A percentile compares a stretch with the other conserved stretches of the same genome.
phyloP scores from a whole-genome alignment of 352 stramenopile genomes.

The Halophytophthora batemanensis region DNA sequence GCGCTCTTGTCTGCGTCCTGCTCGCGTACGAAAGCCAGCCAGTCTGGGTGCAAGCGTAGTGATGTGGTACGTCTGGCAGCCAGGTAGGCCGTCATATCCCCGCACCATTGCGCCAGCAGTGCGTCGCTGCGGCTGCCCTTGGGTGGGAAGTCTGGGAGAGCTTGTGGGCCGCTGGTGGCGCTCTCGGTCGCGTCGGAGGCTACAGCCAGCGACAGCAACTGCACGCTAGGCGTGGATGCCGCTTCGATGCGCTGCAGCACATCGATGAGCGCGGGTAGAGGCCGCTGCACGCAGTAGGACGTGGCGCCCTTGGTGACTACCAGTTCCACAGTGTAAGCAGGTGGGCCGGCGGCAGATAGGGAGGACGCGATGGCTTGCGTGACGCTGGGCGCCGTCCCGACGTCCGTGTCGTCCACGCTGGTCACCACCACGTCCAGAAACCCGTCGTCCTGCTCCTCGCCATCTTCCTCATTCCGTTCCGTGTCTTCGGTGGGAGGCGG shows the following conservation, averaged over 20 bases:
- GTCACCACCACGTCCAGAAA: constrained; percentile 67
- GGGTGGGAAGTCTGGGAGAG: constrained; percentile 44
- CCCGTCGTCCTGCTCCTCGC: constrained; percentile 16
- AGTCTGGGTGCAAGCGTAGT: constrained; percentile 36
- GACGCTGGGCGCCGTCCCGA: constrained; percentile 25
- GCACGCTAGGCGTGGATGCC: neutral
- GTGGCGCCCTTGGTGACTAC: constrained; percentile 47
- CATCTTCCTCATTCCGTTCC: too few relatives aligned
- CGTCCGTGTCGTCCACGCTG: constrained; percentile 38
- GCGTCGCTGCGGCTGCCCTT: constrained; percentile 49
- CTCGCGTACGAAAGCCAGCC: constrained; percentile 58
- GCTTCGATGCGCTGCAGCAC: constrained; percentile 30
- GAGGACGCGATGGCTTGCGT: constrained; percentile 36
- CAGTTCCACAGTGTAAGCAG: constrained; percentile 53
- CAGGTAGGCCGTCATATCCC: constrained; percentile 57
- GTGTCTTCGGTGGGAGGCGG: too few relatives aligned
- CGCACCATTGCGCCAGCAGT: constrained; percentile 62
- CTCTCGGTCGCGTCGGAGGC: neutral
- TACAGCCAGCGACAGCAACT: too few relatives aligned
- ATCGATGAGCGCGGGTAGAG: constrained; percentile 37
- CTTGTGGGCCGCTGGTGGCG: neutral
- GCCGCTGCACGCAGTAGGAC: constrained; percentile 55
- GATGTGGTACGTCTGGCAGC: constrained; percentile 20
- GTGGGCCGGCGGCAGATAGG: constrained; percentile 28
- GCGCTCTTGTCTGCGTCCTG: constrained; percentile 38